Conservation (phyloP, 768 basidiomycete genomes). For the Mycena crocata region DNA sequence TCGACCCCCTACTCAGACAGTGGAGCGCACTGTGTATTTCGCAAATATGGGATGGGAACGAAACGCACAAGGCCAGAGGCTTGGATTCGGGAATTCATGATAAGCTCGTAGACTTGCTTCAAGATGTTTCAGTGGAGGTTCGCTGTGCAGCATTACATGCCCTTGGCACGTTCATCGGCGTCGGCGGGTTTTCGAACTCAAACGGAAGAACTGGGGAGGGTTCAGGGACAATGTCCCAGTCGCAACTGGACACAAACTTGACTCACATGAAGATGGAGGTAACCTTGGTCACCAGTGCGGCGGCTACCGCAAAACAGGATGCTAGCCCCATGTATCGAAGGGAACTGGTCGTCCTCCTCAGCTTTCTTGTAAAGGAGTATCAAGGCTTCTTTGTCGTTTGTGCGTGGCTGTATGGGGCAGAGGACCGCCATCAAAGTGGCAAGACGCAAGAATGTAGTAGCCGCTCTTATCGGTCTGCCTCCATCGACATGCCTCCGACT, state of each 20-base stretch:
- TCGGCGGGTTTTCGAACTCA: slow-evolving; percentile 81
- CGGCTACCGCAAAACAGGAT: slow-evolving; percentile 90
- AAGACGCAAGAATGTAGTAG: slow-evolving; percentile 50
- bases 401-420: slow-evolving; percentile 97
- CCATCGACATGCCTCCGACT: slow-evolving; percentile 66
- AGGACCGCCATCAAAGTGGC: slow-evolving; percentile 83
- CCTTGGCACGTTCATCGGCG: slow-evolving; percentile 93
- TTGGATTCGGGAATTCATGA: slow-evolving; percentile 86
- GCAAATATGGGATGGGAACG: slow-evolving; percentile 94
- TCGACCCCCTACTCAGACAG: slow-evolving; percentile 92
- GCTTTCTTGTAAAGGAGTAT: slow-evolving; percentile 96
- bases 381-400: slow-evolving; percentile 95
- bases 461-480: slow-evolving; percentile 49
- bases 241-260: slow-evolving; percentile 75
- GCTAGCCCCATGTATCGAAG: slow-evolving; percentile 97
- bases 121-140: slow-evolving; percentile 93
- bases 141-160: slow-evolving; percentile 92
- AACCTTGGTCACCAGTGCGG: slow-evolving; percentile 89
- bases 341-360: slow-evolving; percentile 91
- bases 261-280: slow-evolving; percentile 91
- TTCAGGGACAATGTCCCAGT: slow-evolving; percentile 83
- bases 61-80: slow-evolving; percentile 88
- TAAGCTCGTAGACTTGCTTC: slow-evolving; percentile 81
- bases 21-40: slow-evolving; percentile 95
- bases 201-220: slow-evolving; percentile 84